These are phyloP conservation scores for Trichosanthes cucumerina DNA, from an alignment of 306 rosid genomes.

Conservation along the genomic window DNA sequence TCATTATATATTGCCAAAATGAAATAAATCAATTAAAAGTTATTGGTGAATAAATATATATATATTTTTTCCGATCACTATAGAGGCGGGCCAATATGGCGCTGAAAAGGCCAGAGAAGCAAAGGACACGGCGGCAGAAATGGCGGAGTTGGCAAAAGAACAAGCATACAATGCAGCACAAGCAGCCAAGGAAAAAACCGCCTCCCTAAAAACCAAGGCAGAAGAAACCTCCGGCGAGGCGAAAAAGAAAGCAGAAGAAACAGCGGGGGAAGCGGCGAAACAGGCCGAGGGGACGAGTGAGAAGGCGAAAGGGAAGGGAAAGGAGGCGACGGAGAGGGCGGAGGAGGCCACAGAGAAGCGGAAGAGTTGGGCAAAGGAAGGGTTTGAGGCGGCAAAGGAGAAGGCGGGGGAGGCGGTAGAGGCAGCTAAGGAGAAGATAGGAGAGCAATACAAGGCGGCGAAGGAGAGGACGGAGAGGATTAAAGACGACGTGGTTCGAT, in stretches of 20 bases:
- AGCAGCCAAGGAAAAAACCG: constrained; percentile 1
- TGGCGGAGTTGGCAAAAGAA: not conserved
- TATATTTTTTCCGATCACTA: too few species aligned
- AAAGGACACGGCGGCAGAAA: constrained; percentile 7
- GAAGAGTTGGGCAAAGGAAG: not conserved
- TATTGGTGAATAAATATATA: too few species aligned
- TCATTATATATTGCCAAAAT: too few species aligned
- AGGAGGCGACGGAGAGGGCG: not conserved
- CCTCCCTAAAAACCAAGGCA: not conserved
- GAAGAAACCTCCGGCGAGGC: not conserved
- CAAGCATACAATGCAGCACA: not conserved
- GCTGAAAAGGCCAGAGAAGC: constrained; percentile 21
- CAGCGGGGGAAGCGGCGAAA: not conserved
- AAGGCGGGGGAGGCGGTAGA: constrained; percentile 10
- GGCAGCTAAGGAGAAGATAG: constrained; percentile 7
- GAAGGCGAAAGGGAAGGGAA: constrained; percentile 21
- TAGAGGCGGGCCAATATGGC: constrained; percentile 41
- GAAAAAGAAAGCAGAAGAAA: not conserved
- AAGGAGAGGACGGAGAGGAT: not conserved
- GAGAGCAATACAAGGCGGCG: not conserved
- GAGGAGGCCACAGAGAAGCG: not conserved
- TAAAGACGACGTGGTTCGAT: not conserved
- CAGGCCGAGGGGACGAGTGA: constrained; percentile 15
- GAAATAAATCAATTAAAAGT: too few species aligned
- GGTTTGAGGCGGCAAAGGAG: not conserved